Evolutionary conservation across 179 eudicot species (phyloP).

Genomic region (Actinidia polygama): DNA sequence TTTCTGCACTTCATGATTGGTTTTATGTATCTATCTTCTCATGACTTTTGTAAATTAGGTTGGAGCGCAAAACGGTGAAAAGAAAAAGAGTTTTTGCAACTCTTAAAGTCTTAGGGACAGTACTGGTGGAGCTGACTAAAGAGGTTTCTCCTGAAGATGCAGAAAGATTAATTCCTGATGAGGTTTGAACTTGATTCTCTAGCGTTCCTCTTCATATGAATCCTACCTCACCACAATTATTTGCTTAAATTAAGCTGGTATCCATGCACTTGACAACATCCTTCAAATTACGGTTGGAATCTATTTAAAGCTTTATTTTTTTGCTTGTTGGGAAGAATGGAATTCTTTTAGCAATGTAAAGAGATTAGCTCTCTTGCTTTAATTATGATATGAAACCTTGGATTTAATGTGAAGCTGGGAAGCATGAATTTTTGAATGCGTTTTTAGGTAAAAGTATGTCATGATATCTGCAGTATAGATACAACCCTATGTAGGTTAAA

Average conservation of each 20-base stretch:
- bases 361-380: not conserved
- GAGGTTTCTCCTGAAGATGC: constrained; percentile 96
- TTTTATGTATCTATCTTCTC: not conserved
- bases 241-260: not conserved
- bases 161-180: constrained; percentile 82
- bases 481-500: not conserved
- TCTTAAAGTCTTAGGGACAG: constrained; percentile 85
- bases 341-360: not conserved
- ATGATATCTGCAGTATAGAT: not conserved
- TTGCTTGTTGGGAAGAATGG: not conserved
- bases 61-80: constrained; percentile 90
- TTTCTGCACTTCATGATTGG: not conserved
- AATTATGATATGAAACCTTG: not conserved
- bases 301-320: not conserved
- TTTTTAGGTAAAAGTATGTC: constrained; percentile 5
- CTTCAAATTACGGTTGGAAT: not conserved
- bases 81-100: constrained; percentile 95
- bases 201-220: not conserved
- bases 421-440: not conserved
- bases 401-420: not conserved
- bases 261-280: not conserved
- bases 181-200: constrained; percentile 51
- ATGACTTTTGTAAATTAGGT: constrained; percentile 40
- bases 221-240: not conserved
- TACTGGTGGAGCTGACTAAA: constrained; percentile 82